A percentile compares a stretch with the other conserved stretches of the same genome.
Evolutionary conservation across 2,329 filamentous ascomycete species (phyloP).

Genomic region (Epicoccum nigrum): DNA sequence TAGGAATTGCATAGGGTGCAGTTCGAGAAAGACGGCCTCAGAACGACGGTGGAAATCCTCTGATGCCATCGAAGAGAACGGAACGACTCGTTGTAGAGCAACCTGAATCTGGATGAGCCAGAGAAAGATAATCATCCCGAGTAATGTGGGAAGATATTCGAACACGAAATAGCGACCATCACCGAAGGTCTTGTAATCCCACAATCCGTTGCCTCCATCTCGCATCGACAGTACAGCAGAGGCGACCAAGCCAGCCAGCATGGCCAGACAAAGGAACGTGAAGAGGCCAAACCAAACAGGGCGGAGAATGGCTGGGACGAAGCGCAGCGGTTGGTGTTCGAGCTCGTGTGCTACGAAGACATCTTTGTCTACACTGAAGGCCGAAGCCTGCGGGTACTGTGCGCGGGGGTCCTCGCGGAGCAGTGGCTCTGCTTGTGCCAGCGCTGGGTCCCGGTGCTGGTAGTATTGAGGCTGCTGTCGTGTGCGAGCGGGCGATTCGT

Average conservation of each 20-base stretch:
- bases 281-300: constrained; percentile 67
- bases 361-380: constrained; percentile 38
- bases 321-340: constrained; percentile 62
- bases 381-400: constrained; percentile 14
- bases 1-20: constrained; percentile 68
- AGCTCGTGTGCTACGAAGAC: constrained; percentile 57
- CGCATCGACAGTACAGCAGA: constrained; percentile 59
- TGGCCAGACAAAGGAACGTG: constrained; percentile 67
- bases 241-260: constrained; percentile 75
- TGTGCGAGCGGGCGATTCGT: constrained; percentile 13
- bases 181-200: constrained; percentile 71
- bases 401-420: constrained; percentile 6
- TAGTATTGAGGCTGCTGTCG: constrained; percentile 8
- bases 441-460: constrained; percentile 11
- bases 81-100: constrained; percentile 76
- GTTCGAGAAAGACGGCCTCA: constrained; percentile 67
- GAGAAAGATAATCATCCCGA: constrained; percentile 73
- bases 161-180: constrained; percentile 83
- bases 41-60: constrained; percentile 64
- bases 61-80: constrained; percentile 78
- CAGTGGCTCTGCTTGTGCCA: constrained; percentile 10
- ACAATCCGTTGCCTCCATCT: constrained; percentile 65
- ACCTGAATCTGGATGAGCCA: constrained; percentile 78
- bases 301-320: constrained; percentile 74
- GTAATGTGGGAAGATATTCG: constrained; percentile 79